Percentiles rank a stretch among this genome's conserved stretches.
These are phyloP conservation scores for Diaporthe ampelina DNA, from an alignment of 2,329 filamentous ascomycete genomes.

Conservation along the genomic window DNA sequence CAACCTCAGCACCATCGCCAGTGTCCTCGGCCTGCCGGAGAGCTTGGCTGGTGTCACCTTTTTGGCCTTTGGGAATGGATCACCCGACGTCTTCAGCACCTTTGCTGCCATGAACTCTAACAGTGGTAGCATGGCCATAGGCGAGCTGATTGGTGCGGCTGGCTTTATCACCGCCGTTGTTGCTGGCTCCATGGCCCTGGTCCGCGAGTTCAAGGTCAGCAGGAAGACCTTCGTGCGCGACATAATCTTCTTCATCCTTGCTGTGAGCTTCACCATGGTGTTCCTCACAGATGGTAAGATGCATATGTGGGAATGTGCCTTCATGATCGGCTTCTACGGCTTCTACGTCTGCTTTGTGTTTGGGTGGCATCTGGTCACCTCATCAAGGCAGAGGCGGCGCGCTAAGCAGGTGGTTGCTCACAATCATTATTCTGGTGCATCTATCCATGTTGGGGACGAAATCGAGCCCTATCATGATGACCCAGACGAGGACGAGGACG, in stretches of 20 bases:
- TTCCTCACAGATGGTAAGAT: conserved; percentile 89
- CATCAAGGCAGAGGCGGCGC: conserved; percentile 70
- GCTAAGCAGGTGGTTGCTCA: conserved; percentile 80
- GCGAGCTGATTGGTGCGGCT: conserved; percentile 94
- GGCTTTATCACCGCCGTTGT: conserved; percentile 97
- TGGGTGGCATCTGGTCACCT: conserved; percentile 89
- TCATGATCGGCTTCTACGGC: conserved; percentile 92
- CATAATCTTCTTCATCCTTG: conserved; percentile 90
- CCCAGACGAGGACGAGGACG: conserved; percentile 67
- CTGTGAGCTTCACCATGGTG: conserved; percentile 87
- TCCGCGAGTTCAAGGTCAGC: conserved; percentile 94
- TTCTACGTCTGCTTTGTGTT: conserved; percentile 93
- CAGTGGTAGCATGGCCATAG: conserved; percentile 95
- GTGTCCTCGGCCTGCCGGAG: conserved; percentile 91
- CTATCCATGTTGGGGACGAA: conserved; percentile 66
- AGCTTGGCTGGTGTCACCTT: conserved; percentile 97
- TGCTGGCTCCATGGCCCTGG: conserved; percentile 95
- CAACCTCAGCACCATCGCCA: conserved; percentile 93
- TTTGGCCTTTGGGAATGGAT: conserved; percentile 96
- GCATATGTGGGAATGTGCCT: conserved; percentile 87
- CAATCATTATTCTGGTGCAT: conserved; percentile 77
- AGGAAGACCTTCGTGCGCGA: conserved; percentile 92
- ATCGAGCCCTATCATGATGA: conserved; percentile 76
- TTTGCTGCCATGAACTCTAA: conserved; percentile 98
- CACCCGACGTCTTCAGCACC: conserved; percentile 97